Evolutionary conservation across 495 filamentous ascomycete genomes (phyloP).

Genomic region (Annulohypoxylon moriforme): DNA sequence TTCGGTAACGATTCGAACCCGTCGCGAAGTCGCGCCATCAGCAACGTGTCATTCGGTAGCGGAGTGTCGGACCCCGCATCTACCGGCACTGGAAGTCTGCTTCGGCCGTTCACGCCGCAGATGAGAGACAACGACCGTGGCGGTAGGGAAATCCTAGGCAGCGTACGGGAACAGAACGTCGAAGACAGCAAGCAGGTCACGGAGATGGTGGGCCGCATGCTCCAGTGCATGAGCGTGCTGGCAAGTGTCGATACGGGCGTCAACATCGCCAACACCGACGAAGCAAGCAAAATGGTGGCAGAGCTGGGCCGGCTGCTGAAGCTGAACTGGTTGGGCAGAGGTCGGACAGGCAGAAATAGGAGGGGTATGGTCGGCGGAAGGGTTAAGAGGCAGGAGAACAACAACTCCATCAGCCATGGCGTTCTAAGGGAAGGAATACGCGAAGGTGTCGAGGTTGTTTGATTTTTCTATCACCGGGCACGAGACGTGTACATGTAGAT

Average conservation of each 20-base stretch:
- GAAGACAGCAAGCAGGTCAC: constrained; percentile 87
- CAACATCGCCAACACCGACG: constrained; percentile 60
- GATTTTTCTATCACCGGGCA: constrained; percentile 13
- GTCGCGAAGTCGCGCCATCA: constrained; percentile 77
- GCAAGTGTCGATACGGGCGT: constrained; percentile 68
- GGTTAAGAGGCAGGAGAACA: constrained; percentile 50
- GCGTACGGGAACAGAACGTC: constrained; percentile 59
- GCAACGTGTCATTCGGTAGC: constrained; percentile 81
- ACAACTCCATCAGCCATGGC: constrained; percentile 22
- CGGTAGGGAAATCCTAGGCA: constrained; percentile 44
- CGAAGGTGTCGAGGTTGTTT: constrained; percentile 45
- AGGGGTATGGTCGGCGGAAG: constrained; percentile 80
- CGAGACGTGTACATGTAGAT: not conserved
- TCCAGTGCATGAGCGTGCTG: constrained; percentile 94
- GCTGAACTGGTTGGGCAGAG: constrained; percentile 94
- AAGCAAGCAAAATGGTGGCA: constrained; percentile 82
- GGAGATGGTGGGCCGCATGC: constrained; percentile 93
- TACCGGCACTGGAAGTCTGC: constrained; percentile 61
- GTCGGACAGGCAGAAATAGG: constrained; percentile 87
- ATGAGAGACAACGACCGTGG: constrained; percentile 55
- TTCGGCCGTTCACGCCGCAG: constrained; percentile 65
- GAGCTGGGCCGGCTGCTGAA: constrained; percentile 86
- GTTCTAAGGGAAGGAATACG: constrained; percentile 41
- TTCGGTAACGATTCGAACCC: constrained; percentile 69
- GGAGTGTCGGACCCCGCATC: constrained; percentile 51